phyloP scores from a whole-genome alignment of 441 rosid species.

The Gossypium gossypioides region DNA sequence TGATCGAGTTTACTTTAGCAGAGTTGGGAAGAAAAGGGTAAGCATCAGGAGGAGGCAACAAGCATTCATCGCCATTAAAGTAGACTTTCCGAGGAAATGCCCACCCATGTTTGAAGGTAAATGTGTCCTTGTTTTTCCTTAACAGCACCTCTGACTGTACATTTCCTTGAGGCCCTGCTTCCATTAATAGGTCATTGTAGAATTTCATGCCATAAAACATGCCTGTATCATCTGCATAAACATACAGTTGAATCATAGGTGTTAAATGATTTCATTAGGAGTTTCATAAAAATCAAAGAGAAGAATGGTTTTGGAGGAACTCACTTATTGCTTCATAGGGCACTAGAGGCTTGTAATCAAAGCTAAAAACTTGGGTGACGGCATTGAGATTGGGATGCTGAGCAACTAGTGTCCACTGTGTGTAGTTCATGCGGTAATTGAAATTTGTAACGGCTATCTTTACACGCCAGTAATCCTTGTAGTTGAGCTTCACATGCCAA shows the following conservation, averaged over 20 bases:
- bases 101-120: conserved; percentile 71
- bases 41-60: conserved; percentile 60
- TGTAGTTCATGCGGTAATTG: conserved; percentile 75
- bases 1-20: conserved; percentile 20
- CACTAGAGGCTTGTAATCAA: conserved; percentile 70
- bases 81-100: conserved; percentile 68
- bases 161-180: conserved; percentile 66
- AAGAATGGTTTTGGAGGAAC: conserved; percentile 13
- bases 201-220: conserved; percentile 62
- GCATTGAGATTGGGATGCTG: conserved; percentile 88
- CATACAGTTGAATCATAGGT: not conserved
- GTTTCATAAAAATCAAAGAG: not conserved
- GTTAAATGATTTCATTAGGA: not conserved
- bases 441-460: conserved; percentile 80
- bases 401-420: conserved; percentile 78
- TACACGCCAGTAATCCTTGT: conserved; percentile 76
- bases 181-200: conserved; percentile 64
- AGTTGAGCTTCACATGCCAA: conserved; percentile 87
- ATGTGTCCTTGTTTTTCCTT: conserved; percentile 54
- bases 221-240: conserved; percentile 56
- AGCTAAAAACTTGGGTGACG: conserved; percentile 81
- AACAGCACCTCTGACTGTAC: conserved; percentile 69
- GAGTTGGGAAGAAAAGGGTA: conserved; percentile 57
- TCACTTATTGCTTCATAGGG: conserved; percentile 73
- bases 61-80: conserved; percentile 68